These are phyloP conservation scores for Heritiera littoralis DNA, from an alignment of 345 rosid genomes.

Conservation along the genomic window DNA sequence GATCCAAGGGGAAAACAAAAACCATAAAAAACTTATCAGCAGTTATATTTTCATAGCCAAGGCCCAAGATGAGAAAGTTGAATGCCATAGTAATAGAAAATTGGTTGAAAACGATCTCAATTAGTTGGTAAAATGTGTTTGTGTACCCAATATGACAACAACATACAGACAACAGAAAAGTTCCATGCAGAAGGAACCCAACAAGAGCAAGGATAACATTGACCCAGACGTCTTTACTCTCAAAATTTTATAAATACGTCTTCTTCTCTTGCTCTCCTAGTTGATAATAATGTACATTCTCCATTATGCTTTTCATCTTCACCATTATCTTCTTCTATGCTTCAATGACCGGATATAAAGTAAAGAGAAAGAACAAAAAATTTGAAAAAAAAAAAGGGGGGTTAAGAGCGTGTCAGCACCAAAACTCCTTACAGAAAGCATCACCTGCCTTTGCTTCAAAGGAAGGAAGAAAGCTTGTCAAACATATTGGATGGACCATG, in stretches of 20 bases:
- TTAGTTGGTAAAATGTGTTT: constrained; percentile 19
- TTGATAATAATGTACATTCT: constrained; percentile 43
- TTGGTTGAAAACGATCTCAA: background rate
- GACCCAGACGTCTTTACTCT: constrained; percentile 20
- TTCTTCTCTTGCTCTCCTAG: constrained; percentile 33
- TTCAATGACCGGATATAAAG: constrained; percentile 17
- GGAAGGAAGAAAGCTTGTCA: background rate
- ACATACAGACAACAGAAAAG: constrained; percentile 22
- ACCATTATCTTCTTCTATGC: constrained; percentile 14
- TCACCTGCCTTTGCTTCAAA: background rate
- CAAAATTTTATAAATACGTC: constrained; percentile 37
- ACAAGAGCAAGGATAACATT: constrained; percentile 25
- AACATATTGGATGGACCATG: constrained; percentile 1
- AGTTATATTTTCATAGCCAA: background rate
- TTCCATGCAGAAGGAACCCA: constrained; percentile 14
- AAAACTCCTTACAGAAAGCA: constrained; percentile 7
- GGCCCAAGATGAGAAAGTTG: background rate
- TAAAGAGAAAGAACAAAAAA: background rate
- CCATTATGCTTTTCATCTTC: constrained; percentile 20
- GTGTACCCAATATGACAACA: constrained; percentile 16
- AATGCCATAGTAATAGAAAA: background rate
- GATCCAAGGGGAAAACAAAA: background rate
- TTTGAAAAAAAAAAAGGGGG: background rate
- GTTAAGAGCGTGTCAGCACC: constrained; percentile 8
- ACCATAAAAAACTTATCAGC: background rate